Conservation (phyloP, 2,329 filamentous ascomycete genomes). For the Aureobasidium subglaciale region DNA sequence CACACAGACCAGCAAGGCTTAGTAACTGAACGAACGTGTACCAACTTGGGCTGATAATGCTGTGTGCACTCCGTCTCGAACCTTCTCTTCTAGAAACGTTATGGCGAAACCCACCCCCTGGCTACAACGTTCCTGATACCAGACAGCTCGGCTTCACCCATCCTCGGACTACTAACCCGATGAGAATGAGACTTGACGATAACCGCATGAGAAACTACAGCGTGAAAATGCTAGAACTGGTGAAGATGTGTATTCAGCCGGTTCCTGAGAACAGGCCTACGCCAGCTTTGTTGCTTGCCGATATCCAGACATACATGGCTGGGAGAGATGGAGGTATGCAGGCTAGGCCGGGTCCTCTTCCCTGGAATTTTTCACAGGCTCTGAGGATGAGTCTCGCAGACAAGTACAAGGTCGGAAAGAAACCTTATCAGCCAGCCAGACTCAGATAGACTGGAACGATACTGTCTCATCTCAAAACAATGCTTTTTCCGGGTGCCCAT, state of each 20-base stretch:
- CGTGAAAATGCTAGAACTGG: background rate
- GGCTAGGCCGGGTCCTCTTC: background rate
- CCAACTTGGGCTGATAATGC: slow-evolving; percentile 4
- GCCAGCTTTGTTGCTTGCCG: background rate
- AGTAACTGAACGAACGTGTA: background rate
- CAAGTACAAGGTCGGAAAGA: slow-evolving; percentile 3
- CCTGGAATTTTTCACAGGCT: background rate
- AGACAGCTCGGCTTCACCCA: background rate
- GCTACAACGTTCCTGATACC: background rate
- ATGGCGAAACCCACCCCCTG: background rate
- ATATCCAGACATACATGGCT: background rate
- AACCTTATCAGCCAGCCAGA: background rate
- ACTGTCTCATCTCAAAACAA: too few relatives aligned
- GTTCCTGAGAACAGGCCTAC: background rate
- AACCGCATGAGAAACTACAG: background rate
- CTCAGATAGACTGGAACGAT: background rate
- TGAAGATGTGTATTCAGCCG: background rate
- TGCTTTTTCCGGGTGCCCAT: too few relatives aligned
- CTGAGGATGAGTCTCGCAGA: background rate
- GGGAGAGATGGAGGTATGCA: background rate
- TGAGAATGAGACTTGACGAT: background rate
- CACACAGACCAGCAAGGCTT: background rate
- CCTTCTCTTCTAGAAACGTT: background rate
- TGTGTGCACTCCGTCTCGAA: background rate
- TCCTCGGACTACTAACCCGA: background rate